A percentile compares a stretch with the other conserved stretches of the same genome.
Evolutionary conservation across 2,329 filamentous ascomycete species (phyloP).

Genomic region (Beauveria bassiana): DNA sequence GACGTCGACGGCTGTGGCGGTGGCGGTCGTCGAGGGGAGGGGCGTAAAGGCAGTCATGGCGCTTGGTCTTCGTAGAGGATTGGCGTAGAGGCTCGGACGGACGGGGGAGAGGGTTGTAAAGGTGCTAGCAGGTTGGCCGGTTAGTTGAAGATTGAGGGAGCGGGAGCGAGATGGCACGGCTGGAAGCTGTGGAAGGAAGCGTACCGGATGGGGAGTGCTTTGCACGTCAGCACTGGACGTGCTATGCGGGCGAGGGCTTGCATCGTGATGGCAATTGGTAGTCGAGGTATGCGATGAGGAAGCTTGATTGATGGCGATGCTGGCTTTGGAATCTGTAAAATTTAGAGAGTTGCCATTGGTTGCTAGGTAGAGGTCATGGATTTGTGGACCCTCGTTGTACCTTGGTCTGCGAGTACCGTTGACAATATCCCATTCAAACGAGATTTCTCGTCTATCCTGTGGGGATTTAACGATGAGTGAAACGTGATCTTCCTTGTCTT

Average conservation of each 20-base stretch:
- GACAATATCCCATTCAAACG: too few relatives aligned
- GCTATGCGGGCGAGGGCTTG: conserved; percentile 7
- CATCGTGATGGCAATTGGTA: neutral
- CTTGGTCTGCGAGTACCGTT: too few relatives aligned
- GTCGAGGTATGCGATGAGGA: neutral
- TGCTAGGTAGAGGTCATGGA: neutral
- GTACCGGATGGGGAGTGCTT: conserved; percentile 4
- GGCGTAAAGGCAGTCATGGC: conserved; percentile 25
- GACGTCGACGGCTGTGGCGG: conserved; percentile 29
- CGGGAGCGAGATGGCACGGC: neutral
- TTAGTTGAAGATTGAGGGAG: neutral
- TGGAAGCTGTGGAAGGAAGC: neutral
- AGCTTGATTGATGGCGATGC: neutral
- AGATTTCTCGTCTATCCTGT: too few relatives aligned
- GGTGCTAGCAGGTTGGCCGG: conserved; percentile 24
- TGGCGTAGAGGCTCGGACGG: conserved; percentile 35
- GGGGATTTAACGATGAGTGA: too few relatives aligned
- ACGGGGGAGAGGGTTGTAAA: conserved; percentile 43
- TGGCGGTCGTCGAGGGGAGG: conserved; percentile 12
- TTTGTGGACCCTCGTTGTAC: neutral
- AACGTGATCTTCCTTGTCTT: too few relatives aligned
- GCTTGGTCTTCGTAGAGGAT: conserved; percentile 23
- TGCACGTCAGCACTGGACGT: conserved; percentile 1
- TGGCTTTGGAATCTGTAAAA: conserved; percentile 1
- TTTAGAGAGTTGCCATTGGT: conserved; percentile 1